A percentile compares a stretch with the other conserved stretches of the same genome.
These are phyloP conservation scores for Radiomyces spectabilis DNA, from an alignment of 192 early-diverging fungal species.

Conservation along the genomic window DNA sequence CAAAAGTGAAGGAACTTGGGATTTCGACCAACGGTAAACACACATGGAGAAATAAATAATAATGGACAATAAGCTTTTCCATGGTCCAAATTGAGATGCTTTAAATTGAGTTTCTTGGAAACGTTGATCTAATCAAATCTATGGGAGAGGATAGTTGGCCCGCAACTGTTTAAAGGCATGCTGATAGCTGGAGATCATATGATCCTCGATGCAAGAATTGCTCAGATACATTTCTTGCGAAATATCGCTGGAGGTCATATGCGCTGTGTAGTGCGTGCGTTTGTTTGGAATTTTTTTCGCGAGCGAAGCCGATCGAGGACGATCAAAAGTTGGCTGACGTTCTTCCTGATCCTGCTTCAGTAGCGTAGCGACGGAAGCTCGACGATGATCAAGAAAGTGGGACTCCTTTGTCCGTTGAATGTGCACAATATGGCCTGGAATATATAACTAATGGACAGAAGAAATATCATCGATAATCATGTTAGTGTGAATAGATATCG, in stretches of 20 bases:
- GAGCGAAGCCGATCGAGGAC: not conserved
- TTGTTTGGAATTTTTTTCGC: conserved; percentile 6
- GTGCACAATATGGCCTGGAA: conserved; percentile 26
- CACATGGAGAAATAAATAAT: no score
- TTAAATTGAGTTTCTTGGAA: no score
- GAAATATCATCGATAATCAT: not conserved
- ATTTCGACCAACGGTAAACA: no score
- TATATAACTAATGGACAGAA: conserved; percentile 10
- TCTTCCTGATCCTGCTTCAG: not conserved
- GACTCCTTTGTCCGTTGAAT: not conserved
- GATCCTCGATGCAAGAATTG: conserved; percentile 24
- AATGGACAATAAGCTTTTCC: no score
- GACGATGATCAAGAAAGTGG: not conserved
- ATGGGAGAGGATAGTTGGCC: not conserved
- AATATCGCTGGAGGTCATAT: conserved; percentile 1
- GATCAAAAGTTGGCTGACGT: not conserved
- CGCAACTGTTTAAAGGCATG: conserved; percentile 5
- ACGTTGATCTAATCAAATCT: no score
- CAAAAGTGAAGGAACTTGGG: no score
- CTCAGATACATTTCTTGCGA: conserved; percentile 23
- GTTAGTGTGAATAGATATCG: not conserved
- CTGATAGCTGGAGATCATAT: conserved; percentile 20
- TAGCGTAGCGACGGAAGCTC: no score
- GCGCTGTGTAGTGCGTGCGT: conserved; percentile 1
- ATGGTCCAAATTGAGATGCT: no score